These are phyloP conservation scores for Erysiphe neolycopersici DNA, from an alignment of 2,329 filamentous ascomycete species.

Conservation along the genomic window DNA sequence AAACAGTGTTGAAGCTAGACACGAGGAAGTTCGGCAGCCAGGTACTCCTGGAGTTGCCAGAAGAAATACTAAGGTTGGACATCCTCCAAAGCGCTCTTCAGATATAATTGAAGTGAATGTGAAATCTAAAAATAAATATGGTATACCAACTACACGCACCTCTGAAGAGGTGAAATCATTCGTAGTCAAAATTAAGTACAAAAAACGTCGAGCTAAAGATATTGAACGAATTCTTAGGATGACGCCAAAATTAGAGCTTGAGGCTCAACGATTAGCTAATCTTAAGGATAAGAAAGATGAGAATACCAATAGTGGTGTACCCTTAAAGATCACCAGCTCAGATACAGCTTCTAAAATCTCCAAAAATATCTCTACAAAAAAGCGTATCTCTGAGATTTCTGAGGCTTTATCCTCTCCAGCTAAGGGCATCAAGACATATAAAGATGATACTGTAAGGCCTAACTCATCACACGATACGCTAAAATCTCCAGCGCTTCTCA, in stretches of 20 bases:
- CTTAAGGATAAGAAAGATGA: background rate
- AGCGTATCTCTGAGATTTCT: slow-evolving; percentile 6
- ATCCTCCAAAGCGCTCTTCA: slow-evolving; percentile 9
- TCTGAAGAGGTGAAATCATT: slow-evolving; percentile 1
- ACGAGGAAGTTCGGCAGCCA: slow-evolving; percentile 11
- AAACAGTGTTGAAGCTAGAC: slow-evolving; percentile 11
- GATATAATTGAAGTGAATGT: slow-evolving; percentile 6
- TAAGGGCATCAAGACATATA: slow-evolving; percentile 15
- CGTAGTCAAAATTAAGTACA: slow-evolving; percentile 12
- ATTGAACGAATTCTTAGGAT: slow-evolving; percentile 10
- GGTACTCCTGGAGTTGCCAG: slow-evolving; percentile 13
- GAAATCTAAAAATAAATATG: background rate
- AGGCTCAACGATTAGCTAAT: slow-evolving; percentile 2
- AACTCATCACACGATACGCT: slow-evolving; percentile 14
- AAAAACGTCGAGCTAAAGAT: slow-evolving; percentile 7
- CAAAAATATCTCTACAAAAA: slow-evolving; percentile 3
- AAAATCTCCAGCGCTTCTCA: slow-evolving; percentile 13
- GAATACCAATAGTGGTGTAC: background rate
- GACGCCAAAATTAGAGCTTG: slow-evolving; percentile 3
- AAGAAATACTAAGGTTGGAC: slow-evolving; percentile 12
- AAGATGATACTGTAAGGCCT: slow-evolving; percentile 12
- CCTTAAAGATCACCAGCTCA: background rate
- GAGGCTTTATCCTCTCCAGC: slow-evolving; percentile 9
- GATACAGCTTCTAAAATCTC: background rate
- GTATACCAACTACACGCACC: background rate